phyloP scores from a whole-genome alignment of 2,329 filamentous ascomycete species.

The Exophiala xenobiotica region DNA sequence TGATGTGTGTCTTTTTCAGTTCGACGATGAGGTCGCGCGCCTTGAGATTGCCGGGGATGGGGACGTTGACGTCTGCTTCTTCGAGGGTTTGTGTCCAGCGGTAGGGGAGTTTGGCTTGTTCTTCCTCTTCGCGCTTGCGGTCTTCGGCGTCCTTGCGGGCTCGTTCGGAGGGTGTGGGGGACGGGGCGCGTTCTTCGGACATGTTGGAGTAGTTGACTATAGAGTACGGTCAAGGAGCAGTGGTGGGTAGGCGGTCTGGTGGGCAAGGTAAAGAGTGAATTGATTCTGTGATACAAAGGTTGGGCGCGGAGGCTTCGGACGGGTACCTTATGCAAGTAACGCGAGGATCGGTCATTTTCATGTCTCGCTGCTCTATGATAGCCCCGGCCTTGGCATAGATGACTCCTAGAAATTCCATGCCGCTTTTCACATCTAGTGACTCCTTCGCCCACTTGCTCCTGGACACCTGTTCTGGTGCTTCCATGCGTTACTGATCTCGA shows the following conservation, averaged over 20 bases:
- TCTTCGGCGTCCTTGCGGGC: constrained; percentile 57
- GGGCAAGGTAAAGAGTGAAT: neutral
- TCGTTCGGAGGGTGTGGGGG: constrained; percentile 55
- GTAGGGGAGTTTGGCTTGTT: constrained; percentile 91
- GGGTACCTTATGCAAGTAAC: no score
- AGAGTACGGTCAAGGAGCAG: neutral
- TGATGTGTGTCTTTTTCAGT: constrained; percentile 74
- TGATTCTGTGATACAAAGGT: no score
- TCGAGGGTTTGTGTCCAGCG: constrained; percentile 94
- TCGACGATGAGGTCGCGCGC: constrained; percentile 79
- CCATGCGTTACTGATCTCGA: no score
- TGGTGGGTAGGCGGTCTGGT: neutral
- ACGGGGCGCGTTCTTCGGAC: constrained; percentile 32
- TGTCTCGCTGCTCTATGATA: no score
- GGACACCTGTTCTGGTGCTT: no score
- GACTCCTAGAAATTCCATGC: no score
- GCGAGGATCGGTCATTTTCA: no score
- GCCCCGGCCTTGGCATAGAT: no score
- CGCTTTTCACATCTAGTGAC: no score
- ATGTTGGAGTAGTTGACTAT: neutral
- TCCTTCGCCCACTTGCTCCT: no score
- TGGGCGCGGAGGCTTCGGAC: no score
- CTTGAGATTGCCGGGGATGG: constrained; percentile 79
- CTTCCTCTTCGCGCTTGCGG: constrained; percentile 72
- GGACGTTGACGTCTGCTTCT: constrained; percentile 77